Base-by-base conservation (phyloP, 2,329 filamentous ascomycete species). In the Penicillium sp. region DNA sequence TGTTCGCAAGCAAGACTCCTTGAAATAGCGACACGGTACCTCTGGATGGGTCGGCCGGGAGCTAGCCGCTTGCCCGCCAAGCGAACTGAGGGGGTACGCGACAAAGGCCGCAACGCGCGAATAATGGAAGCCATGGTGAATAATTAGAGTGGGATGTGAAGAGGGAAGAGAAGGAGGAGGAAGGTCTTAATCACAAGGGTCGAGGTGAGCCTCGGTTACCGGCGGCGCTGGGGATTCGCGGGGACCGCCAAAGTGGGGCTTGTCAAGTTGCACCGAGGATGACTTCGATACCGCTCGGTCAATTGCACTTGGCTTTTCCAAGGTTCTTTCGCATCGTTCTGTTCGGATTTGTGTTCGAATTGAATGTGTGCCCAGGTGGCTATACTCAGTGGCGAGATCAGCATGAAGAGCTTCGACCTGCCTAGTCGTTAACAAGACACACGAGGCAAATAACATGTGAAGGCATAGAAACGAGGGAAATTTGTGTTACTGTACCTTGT, bases 101-200 rank as follows among this genome's bases (percentile, higher is more conserved):
- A 75, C 64, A 76, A 67, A 48, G 79, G 77, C 56, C 79, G 76
- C 65, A 81, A 64, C 16, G 71, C 70, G 62, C 77, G 79, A 54
- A 73, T 70, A 60, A 82, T 71, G 44, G 78, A 77, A 52, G 79
- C 77, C 80, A 83, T 83, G 54, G 14, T 39, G 40, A 51, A 34
- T n/a, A 49, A 47, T 29, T 27, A 27, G 24, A 22, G 29, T 40
- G 48, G 18, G 32, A 49, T 36, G 48, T n/a, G 40, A 48, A 49
- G 27, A 55, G 18, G 43, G 21, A 49, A 48, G 29, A 49, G n/a
- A 24, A 16, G 47, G 16, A 34, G 55, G 43, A 56, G 55, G 22
- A 50, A 44, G 46, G 49, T 21, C 36, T 38, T 49, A 47, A 57
- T 65, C 57, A 66, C 58, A 54, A 63, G 63, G 58, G 48, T 53